These are phyloP conservation scores for Coemansia sp. DNA, from an alignment of 192 early-diverging fungal species.

Conservation along the genomic window DNA sequence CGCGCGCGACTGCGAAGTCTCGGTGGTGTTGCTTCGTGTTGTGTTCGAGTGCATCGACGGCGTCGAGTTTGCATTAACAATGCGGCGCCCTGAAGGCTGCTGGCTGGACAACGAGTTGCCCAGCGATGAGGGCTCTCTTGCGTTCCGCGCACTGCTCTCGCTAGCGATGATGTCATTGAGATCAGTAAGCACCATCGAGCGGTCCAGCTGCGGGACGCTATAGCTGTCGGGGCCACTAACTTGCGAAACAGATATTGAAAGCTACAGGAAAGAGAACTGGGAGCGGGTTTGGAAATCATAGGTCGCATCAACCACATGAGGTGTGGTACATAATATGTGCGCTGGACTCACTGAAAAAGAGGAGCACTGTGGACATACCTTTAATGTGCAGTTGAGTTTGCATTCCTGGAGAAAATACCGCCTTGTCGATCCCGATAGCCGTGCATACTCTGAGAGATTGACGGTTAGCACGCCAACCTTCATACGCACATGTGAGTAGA, in stretches of 20 bases:
- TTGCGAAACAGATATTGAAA: constrained; percentile 39
- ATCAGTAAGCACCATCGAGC: constrained; percentile 52
- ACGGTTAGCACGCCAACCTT: constrained; percentile 64
- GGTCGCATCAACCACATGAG: not conserved
- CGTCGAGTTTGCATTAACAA: constrained; percentile 22
- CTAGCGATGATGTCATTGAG: constrained; percentile 49
- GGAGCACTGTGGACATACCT: constrained; percentile 50
- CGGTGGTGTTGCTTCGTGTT: constrained; percentile 42
- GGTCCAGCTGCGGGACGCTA: constrained; percentile 36
- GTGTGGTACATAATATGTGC: not conserved
- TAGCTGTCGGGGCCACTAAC: constrained; percentile 30
- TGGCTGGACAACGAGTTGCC: constrained; percentile 45
- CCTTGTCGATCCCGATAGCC: constrained; percentile 51
- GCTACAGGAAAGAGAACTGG: constrained; percentile 25
- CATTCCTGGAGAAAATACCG: constrained; percentile 66
- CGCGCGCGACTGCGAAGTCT: constrained; percentile 47
- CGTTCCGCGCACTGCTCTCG: constrained; percentile 27
- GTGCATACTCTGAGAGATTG: constrained; percentile 81
- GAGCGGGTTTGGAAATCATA: not conserved
- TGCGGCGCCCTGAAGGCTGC: constrained; percentile 12
- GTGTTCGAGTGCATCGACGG: constrained; percentile 39
- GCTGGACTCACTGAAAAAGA: not conserved
- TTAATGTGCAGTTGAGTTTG: constrained; percentile 78
- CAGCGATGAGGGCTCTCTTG: constrained; percentile 31
- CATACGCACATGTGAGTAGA: constrained; percentile 43